phyloP scores from a whole-genome alignment of 805 yeast species.

The Monosporozyma solicola region DNA sequence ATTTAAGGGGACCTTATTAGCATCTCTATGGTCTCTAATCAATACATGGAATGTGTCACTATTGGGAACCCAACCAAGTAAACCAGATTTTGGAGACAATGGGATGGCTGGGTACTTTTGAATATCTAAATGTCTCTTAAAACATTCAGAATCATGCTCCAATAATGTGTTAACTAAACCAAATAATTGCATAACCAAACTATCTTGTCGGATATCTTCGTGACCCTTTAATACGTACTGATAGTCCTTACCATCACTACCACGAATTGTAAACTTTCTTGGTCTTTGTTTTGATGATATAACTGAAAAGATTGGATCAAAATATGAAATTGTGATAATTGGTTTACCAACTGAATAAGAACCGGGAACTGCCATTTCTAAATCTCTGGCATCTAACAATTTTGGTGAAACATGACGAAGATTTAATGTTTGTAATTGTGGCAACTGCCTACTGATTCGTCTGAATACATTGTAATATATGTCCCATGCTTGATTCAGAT shows the following conservation, averaged over 20 bases:
- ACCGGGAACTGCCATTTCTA: conserved; percentile 90
- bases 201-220: conserved; percentile 96
- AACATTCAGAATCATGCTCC: conserved; percentile 87
- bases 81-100: conserved; percentile 88
- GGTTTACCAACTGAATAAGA: conserved; percentile 82
- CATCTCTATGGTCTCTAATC: conserved; percentile 86
- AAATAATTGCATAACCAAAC: conserved; percentile 93
- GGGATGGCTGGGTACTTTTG: conserved; percentile 93
- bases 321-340: conserved; percentile 57
- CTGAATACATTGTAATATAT: conserved; percentile 92
- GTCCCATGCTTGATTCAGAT: conserved; percentile 96
- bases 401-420: conserved; percentile 92
- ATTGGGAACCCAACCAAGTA: conserved; percentile 95
- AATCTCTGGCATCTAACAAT: conserved; percentile 62
- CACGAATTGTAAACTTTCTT: conserved; percentile 65
- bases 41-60: conserved; percentile 93
- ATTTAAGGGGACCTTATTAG: conserved; percentile 78
- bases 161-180: conserved; percentile 89
- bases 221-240: conserved; percentile 84
- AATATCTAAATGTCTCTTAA: conserved; percentile 88
- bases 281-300: conserved; percentile 96
- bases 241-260: conserved; percentile 89
- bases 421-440: conserved; percentile 78
- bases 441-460: conserved; percentile 79
- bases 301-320: conserved; percentile 78